These are phyloP conservation scores for Stellera chamaejasme DNA, from an alignment of 345 rosid species.

Conservation along the genomic window DNA sequence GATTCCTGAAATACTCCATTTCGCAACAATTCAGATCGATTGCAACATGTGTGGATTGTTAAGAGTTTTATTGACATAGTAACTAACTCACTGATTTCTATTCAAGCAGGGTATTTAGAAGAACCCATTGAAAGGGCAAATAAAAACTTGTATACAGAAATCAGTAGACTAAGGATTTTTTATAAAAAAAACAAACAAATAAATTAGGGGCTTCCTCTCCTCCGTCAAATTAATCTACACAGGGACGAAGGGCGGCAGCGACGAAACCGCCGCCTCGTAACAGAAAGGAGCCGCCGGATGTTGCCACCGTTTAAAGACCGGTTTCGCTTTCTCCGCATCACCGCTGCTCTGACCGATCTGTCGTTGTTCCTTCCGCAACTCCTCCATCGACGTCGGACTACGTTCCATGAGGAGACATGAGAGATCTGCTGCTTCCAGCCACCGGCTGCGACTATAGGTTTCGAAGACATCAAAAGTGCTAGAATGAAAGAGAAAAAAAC, in stretches of 20 bases:
- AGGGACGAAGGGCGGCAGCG: conserved; percentile 52
- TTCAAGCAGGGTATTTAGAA: not conserved
- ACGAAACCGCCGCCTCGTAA: conserved; percentile 36
- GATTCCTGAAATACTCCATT: not conserved
- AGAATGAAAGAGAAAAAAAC: not conserved
- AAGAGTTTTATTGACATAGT: conserved; percentile 7
- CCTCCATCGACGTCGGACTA: conserved; percentile 42
- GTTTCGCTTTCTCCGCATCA: conserved; percentile 24
- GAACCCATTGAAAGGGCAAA: not conserved
- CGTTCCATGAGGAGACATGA: conserved; percentile 54
- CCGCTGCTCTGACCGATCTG: conserved; percentile 7
- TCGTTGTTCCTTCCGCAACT: conserved; percentile 21
- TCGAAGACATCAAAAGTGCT: not conserved
- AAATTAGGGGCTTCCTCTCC: not conserved
- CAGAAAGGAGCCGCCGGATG: conserved; percentile 88
- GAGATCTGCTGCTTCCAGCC: conserved; percentile 34
- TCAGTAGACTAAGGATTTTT: not conserved
- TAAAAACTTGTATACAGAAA: not conserved
- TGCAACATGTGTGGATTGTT: too few relatives aligned
- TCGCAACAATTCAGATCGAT: too few relatives aligned
- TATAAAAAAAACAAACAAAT: conserved; percentile 21
- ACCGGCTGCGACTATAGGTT: conserved; percentile 11
- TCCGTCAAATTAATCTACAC: conserved; percentile 22
- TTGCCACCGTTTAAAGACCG: conserved; percentile 77
- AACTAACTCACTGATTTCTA: not conserved